phyloP scores from a whole-genome alignment of 1,139 yeast genomes.

The Casaregolazyma suthepensis region DNA sequence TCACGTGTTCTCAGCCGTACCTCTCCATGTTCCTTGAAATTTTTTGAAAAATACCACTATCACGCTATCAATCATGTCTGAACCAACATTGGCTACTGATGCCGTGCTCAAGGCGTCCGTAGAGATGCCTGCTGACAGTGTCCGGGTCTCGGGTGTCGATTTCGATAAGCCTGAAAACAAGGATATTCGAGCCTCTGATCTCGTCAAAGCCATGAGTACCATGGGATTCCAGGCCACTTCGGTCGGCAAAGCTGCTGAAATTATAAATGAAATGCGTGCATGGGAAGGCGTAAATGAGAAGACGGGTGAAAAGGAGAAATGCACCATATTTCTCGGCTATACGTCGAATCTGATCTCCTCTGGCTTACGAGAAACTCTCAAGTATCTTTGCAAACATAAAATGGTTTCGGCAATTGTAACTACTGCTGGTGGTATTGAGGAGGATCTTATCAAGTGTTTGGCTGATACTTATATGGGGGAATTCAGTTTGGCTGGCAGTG shows the following conservation, averaged over 20 bases:
- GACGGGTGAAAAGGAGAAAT: slow-evolving; percentile 61
- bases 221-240: slow-evolving; percentile 99
- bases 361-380: slow-evolving; percentile 85
- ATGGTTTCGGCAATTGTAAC: slow-evolving; percentile 94
- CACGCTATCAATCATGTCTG: slow-evolving; percentile 7
- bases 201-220: slow-evolving; percentile 73
- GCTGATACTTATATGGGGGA: slow-evolving; percentile 97
- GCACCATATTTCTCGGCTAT: slow-evolving; percentile 91
- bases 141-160: slow-evolving; percentile 79
- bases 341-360: slow-evolving; percentile 95
- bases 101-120: slow-evolving; percentile 86
- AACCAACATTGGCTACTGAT: slow-evolving; percentile 34
- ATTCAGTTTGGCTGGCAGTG: slow-evolving; percentile 70
- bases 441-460: slow-evolving; percentile 88
- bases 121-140: slow-evolving; percentile 76
- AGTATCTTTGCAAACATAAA: slow-evolving; percentile 85
- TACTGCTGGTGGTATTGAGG: slow-evolving; percentile 97
- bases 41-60: not conserved
- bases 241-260: slow-evolving; percentile 80
- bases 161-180: slow-evolving; percentile 60
- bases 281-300: slow-evolving; percentile 90
- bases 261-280: slow-evolving; percentile 80
- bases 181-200: slow-evolving; percentile 70
- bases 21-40: not conserved
- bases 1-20: not conserved